Evolutionary conservation across 225 moss, liverwort and hornwort genomes (phyloP).

Genomic region (Bryoerythrophyllum caledonicum): DNA sequence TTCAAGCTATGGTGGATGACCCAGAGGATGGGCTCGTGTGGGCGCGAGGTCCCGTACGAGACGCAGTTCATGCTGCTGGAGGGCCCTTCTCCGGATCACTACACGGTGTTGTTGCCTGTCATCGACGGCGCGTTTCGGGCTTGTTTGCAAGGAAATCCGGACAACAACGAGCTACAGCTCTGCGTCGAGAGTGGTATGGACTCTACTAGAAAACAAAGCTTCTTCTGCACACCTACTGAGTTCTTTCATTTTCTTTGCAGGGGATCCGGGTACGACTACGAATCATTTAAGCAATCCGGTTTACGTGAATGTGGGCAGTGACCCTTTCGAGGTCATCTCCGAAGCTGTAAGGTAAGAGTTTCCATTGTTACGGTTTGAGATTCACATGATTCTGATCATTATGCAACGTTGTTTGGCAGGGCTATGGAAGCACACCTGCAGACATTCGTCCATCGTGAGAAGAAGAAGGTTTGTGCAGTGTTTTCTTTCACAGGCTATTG

Average conservation of each 20-base stretch:
- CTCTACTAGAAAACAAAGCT: background rate
- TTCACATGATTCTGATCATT: no score
- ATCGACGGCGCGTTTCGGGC: constrained; percentile 85
- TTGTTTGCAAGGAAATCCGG: constrained; percentile 73
- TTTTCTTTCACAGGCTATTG: background rate
- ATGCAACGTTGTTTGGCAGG: no score
- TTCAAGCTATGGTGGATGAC: constrained; percentile 99
- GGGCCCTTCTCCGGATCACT: constrained; percentile 47
- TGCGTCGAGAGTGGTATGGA: constrained; percentile 79
- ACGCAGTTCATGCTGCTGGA: constrained; percentile 89
- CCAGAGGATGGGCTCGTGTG: constrained; percentile 82
- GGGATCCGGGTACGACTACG: constrained; percentile 69
- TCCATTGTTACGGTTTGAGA: no score
- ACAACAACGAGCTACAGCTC: constrained; percentile 73
- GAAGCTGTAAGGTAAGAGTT: constrained; percentile 89
- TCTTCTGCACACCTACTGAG: background rate
- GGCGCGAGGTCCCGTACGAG: constrained; percentile 74
- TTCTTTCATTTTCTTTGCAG: constrained; percentile 34
- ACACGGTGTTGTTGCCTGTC: constrained; percentile 76
- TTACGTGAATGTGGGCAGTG: constrained; percentile 66
- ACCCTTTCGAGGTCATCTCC: constrained; percentile 83
- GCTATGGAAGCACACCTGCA: constrained; percentile 73
- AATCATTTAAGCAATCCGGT: constrained; percentile 61
- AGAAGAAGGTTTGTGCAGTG: constrained; percentile 67
- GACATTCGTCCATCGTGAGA: constrained; percentile 68